Percentiles rank a stretch among this genome's conserved stretches.
phyloP scores from a whole-genome alignment of 352 stramenopile genomes.

The Globisporangium splendens region DNA sequence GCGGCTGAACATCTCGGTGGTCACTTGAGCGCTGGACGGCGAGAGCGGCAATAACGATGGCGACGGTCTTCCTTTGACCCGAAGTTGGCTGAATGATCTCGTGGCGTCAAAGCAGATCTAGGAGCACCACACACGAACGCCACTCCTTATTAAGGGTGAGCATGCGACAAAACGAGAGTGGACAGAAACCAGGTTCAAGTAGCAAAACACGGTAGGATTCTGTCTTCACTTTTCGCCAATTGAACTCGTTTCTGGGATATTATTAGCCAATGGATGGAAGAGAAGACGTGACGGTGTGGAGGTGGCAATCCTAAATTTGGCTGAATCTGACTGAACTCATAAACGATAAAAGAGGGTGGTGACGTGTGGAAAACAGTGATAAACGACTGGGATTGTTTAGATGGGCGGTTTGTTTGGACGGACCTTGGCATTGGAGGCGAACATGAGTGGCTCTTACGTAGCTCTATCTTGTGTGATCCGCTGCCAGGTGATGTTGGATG shows the following conservation, averaged over 20 bases:
- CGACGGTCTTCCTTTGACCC: conserved; percentile 21
- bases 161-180: background rate
- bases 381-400: background rate
- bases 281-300: background rate
- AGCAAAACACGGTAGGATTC: background rate
- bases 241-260: background rate
- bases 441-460: background rate
- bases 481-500: background rate
- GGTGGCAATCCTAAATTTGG: background rate
- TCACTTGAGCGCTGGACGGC: background rate
- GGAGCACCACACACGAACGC: conserved; percentile 12
- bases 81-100: conserved; percentile 41
- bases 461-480: background rate
- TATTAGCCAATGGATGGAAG: background rate
- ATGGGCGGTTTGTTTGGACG: background rate
- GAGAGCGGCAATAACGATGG: background rate
- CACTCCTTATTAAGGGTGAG: background rate
- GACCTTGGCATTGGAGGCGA: background rate
- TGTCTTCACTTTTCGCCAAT: background rate
- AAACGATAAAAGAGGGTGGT: background rate
- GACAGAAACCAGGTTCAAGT: background rate
- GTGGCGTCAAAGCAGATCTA: background rate
- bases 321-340: background rate
- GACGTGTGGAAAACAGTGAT: background rate
- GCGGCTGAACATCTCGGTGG: conserved; percentile 7